A percentile compares a stretch with the other conserved stretches of the same genome.
phyloP scores from a whole-genome alignment of 352 stramenopile species.

The Globisporangium paroecandrum region DNA sequence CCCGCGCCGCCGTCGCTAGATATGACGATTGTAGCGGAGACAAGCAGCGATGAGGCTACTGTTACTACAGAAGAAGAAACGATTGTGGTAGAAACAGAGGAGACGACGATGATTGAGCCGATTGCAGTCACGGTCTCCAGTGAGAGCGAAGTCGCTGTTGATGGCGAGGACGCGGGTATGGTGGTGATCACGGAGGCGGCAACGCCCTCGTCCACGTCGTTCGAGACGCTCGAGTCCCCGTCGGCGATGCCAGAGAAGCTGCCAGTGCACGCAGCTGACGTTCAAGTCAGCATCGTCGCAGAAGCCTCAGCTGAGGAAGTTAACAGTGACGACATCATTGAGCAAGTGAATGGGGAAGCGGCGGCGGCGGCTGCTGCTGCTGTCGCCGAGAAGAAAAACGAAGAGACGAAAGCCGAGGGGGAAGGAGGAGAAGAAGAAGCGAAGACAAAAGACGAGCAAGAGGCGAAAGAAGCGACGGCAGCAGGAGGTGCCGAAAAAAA shows the following conservation, averaged over 20 bases:
- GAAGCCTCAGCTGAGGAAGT: slow-evolving; percentile 2
- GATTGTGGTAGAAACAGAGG: not conserved
- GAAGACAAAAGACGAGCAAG: slow-evolving; percentile 18
- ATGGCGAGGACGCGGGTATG: not conserved
- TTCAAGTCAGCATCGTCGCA: not conserved
- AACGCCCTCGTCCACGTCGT: slow-evolving; percentile 13
- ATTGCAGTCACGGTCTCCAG: not conserved
- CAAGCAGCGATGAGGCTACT: not conserved
- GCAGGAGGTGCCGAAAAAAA: slow-evolving; percentile 17
- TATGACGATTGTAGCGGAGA: not conserved
- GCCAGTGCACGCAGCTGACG: not conserved
- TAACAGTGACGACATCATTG: slow-evolving; percentile 18
- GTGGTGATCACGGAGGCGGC: slow-evolving; percentile 16
- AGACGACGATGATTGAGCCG: not conserved
- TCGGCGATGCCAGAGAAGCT: not conserved
- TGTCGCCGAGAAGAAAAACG: not conserved
- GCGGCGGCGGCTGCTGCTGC: not conserved
- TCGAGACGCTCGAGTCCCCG: slow-evolving; percentile 15
- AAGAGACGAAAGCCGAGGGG: not conserved
- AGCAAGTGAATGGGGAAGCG: slow-evolving; percentile 8
- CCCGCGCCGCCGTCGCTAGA: slow-evolving; percentile 2
- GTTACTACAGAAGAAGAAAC: not conserved
- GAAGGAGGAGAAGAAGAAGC: not conserved
- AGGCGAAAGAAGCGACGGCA: slow-evolving; percentile 37
- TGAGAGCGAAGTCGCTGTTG: not conserved